Conservation (phyloP, 1,284 basidiomycete species). For the Ustilago xerochloae region DNA sequence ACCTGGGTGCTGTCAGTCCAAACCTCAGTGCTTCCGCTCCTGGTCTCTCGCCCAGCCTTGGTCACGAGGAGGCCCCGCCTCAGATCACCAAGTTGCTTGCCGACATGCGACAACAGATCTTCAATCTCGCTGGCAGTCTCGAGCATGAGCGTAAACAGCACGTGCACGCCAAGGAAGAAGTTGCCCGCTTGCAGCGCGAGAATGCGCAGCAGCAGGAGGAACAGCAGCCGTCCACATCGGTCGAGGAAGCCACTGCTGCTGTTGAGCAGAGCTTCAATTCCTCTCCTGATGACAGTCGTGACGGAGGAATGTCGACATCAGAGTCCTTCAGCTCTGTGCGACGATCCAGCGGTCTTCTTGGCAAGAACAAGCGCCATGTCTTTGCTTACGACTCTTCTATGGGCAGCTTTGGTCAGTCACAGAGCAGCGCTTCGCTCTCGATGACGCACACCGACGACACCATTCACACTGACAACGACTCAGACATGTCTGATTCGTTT, state of each 20-base stretch:
- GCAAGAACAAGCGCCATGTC: slow-evolving; percentile 60
- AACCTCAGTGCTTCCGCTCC: slow-evolving; percentile 6
- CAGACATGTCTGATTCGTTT: slow-evolving; percentile 33
- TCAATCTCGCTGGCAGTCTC: slow-evolving; percentile 63
- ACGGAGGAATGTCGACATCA: slow-evolving; percentile 10
- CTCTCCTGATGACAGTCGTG: slow-evolving; percentile 29
- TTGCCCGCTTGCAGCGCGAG: slow-evolving; percentile 34
- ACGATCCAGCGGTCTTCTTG: slow-evolving; percentile 31
- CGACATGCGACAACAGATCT: slow-evolving; percentile 67
- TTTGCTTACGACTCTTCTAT: slow-evolving; percentile 64
- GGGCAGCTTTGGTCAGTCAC: slow-evolving; percentile 55
- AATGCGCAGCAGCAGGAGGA: not conserved
- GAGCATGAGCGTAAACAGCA: slow-evolving; percentile 65
- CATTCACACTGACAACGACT: slow-evolving; percentile 36
- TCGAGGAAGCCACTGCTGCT: not conserved
- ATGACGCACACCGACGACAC: slow-evolving; percentile 49
- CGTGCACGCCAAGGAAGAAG: slow-evolving; percentile 47
- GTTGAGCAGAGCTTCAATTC: slow-evolving; percentile 23
- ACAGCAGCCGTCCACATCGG: not conserved
- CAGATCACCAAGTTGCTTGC: slow-evolving; percentile 63
- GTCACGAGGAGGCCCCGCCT: slow-evolving; percentile 36
- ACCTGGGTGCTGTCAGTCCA: slow-evolving; percentile 43
- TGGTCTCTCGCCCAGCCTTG: slow-evolving; percentile 46
- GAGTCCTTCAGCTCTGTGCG: slow-evolving; percentile 19
- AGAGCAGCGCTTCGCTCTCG: slow-evolving; percentile 48